Conservation (phyloP, 2,329 filamentous ascomycete species). For the Scleromitrula shiraiana region DNA sequence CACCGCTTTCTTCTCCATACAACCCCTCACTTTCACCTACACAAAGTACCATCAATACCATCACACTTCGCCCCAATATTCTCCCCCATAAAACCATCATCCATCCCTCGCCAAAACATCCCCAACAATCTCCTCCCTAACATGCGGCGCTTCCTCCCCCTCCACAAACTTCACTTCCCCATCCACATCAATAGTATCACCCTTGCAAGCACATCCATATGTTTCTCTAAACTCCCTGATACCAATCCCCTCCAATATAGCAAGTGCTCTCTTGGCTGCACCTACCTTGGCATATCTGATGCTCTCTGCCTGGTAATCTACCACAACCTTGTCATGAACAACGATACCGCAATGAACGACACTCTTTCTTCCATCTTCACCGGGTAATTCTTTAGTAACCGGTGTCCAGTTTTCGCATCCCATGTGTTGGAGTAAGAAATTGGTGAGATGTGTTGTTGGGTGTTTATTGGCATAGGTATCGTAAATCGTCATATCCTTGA, state of each 20-base stretch:
- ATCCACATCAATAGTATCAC: background rate
- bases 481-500: slow-evolving; percentile 79
- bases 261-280: slow-evolving; percentile 52
- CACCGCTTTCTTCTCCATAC: no score
- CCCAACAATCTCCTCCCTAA: background rate
- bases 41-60: no score
- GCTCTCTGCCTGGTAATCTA: slow-evolving; percentile 52
- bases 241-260: slow-evolving; percentile 36
- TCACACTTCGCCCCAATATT: no score
- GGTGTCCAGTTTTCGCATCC: slow-evolving; percentile 53
- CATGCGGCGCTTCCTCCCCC: background rate
- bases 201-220: slow-evolving; percentile 57
- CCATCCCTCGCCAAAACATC: no score
- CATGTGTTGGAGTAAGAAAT: slow-evolving; percentile 54
- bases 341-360: slow-evolving; percentile 65
- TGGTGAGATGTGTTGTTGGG: slow-evolving; percentile 66
- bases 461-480: slow-evolving; percentile 83
- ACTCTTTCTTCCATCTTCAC: slow-evolving; percentile 31
- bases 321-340: slow-evolving; percentile 64
- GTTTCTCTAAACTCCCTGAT: slow-evolving; percentile 49
- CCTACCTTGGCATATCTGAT: slow-evolving; percentile 65
- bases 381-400: slow-evolving; percentile 37
- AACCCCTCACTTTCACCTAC: no score
- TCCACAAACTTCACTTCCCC: slow-evolving; percentile 6
- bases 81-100: no score